Evolutionary conservation across 495 filamentous ascomycete species (phyloP), one percentile per base, ranked within the genome.

Genomic region (Jackrogersella minutella): DNA sequence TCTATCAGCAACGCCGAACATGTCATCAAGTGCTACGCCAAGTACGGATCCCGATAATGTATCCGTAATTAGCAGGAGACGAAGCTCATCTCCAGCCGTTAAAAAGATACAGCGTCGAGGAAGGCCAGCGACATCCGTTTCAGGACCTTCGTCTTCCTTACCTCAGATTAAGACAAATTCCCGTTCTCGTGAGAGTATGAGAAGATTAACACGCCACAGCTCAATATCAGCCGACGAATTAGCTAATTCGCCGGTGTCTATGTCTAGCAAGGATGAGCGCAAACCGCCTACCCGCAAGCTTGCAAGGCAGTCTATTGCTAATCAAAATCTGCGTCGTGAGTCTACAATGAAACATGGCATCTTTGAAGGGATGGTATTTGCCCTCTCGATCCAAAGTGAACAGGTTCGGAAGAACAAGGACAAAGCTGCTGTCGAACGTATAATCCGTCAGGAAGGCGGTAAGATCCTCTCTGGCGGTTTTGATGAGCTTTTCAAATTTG

Each of bases 351-450:
- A 46, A 33, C 11, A 28, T 9, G 73, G 70, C 0, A 63, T 94
- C 1, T 94, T 96, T 70, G 75, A 83, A 19, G 85, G 87, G 24
- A 93, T 93, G 91, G 88, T 87, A 0, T 94, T 96, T 76, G 90
- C 91, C 0, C 85, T 93, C 10, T 91, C 90, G 10, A 90, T 88
- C 61, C 83, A 85, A 52, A 60, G 66, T 0, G 72, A 62, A 17
- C 82, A 82, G 16, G 73, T 82, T n/a, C 81, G 85, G 17, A 83
- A 83, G 34, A 77, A 70, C 31, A 84, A 83, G 50, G 82, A 84
- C 89, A 66, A 76, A 72, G 70, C 77, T 8, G 68, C 52, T 5
- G 47, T 83, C 8, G 77, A 81, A 54, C 73, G 60, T 16, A 85
- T 74, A 36, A 84, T 86, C 51, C 73, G 69, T 11, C 76, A 81